phyloP scores from a whole-genome alignment of 1,139 yeast species.

The Schizosaccharomyces versatilis region DNA sequence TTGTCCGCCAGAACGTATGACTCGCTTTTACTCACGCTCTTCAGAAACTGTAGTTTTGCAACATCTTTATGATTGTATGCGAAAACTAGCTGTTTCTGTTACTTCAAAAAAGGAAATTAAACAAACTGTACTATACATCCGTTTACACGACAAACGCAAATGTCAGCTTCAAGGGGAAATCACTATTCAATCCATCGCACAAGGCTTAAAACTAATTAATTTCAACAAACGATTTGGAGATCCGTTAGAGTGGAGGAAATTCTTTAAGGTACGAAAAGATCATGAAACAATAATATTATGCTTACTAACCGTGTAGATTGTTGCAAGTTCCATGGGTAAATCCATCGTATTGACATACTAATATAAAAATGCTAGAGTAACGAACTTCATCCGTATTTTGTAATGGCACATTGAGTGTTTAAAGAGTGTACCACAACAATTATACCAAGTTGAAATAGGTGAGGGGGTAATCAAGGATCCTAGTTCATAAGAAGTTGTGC shows the following conservation, averaged over 20 bases:
- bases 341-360: neutral
- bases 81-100: neutral
- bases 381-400: no score
- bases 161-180: slow-evolving; percentile 29
- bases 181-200: slow-evolving; percentile 19
- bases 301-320: neutral
- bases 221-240: slow-evolving; percentile 36
- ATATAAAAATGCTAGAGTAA: no score
- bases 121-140: slow-evolving; percentile 16
- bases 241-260: slow-evolving; percentile 45
- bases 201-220: slow-evolving; percentile 22
- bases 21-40: slow-evolving; percentile 25
- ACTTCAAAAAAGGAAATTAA: slow-evolving; percentile 8
- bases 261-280: slow-evolving; percentile 24
- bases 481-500: no score
- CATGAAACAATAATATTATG: neutral
- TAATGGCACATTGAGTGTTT: no score
- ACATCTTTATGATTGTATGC: neutral
- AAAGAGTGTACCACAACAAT: no score
- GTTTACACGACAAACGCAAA: slow-evolving; percentile 28
- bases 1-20: slow-evolving; percentile 24
- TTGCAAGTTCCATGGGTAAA: slow-evolving; percentile 1
- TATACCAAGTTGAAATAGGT: no score
- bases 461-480: no score
- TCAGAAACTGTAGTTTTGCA: neutral